phyloP scores from a whole-genome alignment of 257 asterid genomes.

The Agastache rugosa region DNA sequence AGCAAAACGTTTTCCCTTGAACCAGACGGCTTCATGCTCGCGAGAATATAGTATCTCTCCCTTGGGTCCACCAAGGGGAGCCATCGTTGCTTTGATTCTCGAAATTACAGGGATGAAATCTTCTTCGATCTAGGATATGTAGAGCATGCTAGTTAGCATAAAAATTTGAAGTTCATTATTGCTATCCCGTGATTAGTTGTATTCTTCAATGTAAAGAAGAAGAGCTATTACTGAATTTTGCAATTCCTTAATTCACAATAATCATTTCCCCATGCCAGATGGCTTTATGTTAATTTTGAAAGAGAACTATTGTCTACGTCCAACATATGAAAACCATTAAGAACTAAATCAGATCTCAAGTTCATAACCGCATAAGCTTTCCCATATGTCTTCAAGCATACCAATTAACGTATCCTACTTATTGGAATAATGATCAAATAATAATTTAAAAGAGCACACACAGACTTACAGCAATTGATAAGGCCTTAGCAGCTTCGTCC shows the following conservation, averaged over 20 bases:
- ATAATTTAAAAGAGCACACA: neutral
- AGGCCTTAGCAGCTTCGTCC: conserved; percentile 76
- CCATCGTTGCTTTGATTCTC: conserved; percentile 76
- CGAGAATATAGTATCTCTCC: conserved; percentile 90
- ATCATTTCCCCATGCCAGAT: neutral
- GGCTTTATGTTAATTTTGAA: neutral
- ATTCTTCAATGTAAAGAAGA: neutral
- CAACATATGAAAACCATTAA: too few species aligned
- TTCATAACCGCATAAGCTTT: too few species aligned
- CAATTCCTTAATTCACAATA: neutral
- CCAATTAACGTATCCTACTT: neutral
- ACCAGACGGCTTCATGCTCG: conserved; percentile 95
- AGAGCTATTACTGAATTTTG: neutral
- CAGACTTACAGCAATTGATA: conserved; percentile 75
- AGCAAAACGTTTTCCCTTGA: conserved; percentile 86
- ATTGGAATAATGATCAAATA: conserved; percentile 5
- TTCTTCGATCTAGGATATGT: conserved; percentile 62
- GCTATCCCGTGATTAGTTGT: neutral
- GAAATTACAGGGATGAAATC: conserved; percentile 82
- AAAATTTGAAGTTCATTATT: neutral
- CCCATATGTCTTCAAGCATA: conserved; percentile 5
- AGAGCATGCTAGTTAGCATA: conserved; percentile 26
- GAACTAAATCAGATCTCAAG: too few species aligned
- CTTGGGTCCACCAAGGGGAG: conserved; percentile 90
- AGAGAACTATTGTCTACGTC: too few species aligned